phyloP scores from a whole-genome alignment of 2,329 filamentous ascomycete genomes.

The Nectriaceae sp. region DNA sequence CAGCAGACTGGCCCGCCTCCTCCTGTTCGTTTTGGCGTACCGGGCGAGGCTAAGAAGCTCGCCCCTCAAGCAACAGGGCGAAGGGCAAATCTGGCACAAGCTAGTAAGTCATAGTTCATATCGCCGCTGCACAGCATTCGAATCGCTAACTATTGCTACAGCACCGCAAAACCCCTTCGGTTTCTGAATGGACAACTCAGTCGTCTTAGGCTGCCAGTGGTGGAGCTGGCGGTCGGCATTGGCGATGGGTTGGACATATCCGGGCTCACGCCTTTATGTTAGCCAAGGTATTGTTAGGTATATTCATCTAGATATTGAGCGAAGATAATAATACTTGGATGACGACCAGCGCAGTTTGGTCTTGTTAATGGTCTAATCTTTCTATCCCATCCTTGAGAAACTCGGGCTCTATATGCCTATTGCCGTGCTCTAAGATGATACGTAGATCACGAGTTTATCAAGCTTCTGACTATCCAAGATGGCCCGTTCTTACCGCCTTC shows the following conservation, averaged over 20 bases:
- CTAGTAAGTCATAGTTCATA: slow-evolving; percentile 74
- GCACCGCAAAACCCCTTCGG: slow-evolving; percentile 58
- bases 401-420: no score
- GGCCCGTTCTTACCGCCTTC: no score
- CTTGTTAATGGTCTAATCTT: no score
- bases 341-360: no score
- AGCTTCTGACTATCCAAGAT: no score
- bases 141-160: slow-evolving; percentile 27
- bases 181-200: slow-evolving; percentile 38
- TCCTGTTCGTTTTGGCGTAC: slow-evolving; percentile 84
- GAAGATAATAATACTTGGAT: slow-evolving; percentile 23
- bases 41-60: slow-evolving; percentile 72
- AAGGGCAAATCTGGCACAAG: slow-evolving; percentile 88
- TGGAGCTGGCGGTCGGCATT: slow-evolving; percentile 4
- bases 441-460: no score
- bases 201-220: slow-evolving; percentile 6
- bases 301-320: slow-evolving; percentile 18
- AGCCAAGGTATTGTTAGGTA: slow-evolving; percentile 1
- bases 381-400: no score
- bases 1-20: slow-evolving; percentile 70
- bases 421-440: no score
- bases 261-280: neutral
- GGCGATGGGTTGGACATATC: slow-evolving; percentile 6
- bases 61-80: slow-evolving; percentile 84
- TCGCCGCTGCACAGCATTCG: neutral